Evolutionary conservation across 305 asterid species (phyloP), one percentile per base, ranked within the genome.

Genomic region (Nicotiana rustica): DNA sequence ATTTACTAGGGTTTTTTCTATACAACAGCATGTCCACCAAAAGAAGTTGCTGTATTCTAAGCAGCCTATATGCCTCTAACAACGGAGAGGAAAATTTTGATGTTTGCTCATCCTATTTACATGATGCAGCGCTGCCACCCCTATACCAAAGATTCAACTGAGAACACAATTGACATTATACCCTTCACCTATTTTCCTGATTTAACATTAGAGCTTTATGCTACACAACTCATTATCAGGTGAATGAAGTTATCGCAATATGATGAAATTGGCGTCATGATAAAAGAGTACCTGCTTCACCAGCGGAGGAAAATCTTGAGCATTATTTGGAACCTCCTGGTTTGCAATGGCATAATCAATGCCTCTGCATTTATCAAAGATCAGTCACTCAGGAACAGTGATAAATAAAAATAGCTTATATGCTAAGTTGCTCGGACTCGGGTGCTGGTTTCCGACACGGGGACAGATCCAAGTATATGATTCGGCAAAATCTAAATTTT

Each of bases 261-360:
- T 10, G 33, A 52, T 60, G 84, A 35, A 75, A 86, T 36, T 47
- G 73, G 84, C 82, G 15, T 21, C 35, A 67, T 55, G 66, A 31
- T 21, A 38, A 9, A 60, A 52, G 33, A 31, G 19, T 12, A 96
- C 99, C 98, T 88, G 87, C 86, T 91, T 96, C 83, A 93, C 29
- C 62, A 93, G 81, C 15, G 84, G 68, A 86, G 99, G 97, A 84
- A 96, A 87, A 61, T 93, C 96, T 17, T 10, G 84, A 68, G 90
- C 91, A 87, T 89, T 88, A 83, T 35, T 33, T 0, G 97, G 91
- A 67, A 90, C 87, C 84, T 90, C 93, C 9, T 86, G 84, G 86
- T 89, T 94, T 55, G 95, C 89, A 84, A 93, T 82, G 61, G 94
- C 87, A 90, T 85, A 91, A 87, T 96, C 99, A 83, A 96, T 88